phyloP scores from a whole-genome alignment of 2,329 filamentous ascomycete species.

The Cercospora sesami region DNA sequence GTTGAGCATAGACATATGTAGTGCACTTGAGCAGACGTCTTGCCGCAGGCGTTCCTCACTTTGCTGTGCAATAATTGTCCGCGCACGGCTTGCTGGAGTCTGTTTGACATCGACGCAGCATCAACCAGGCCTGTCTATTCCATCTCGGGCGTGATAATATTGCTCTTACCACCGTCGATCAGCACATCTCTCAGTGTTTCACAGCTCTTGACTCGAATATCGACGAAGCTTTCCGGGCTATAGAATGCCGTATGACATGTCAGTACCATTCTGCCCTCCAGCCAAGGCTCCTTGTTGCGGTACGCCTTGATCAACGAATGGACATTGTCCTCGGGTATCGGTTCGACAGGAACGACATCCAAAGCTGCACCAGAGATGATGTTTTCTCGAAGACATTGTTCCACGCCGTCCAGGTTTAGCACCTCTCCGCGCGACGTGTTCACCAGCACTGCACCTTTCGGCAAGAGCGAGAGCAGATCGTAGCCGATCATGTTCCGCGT shows the following conservation, averaged over 20 bases:
- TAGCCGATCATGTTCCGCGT: conserved; percentile 34
- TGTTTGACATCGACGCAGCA: too few relatives aligned
- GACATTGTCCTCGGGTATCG: conserved; percentile 34
- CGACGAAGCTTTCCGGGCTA: conserved; percentile 34
- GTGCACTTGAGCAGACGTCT: too few relatives aligned
- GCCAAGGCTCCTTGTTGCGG: conserved; percentile 43
- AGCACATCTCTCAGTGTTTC: conserved; percentile 34
- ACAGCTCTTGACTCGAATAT: conserved; percentile 34
- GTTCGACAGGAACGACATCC: conserved; percentile 40
- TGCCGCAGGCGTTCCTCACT: too few relatives aligned
- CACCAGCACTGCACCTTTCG: conserved; percentile 34
- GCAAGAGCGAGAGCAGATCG: conserved; percentile 35
- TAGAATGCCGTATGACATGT: conserved; percentile 37
- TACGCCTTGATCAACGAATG: conserved; percentile 37
- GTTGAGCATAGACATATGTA: too few relatives aligned
- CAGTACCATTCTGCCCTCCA: conserved; percentile 44
- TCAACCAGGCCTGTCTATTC: conserved; percentile 16
- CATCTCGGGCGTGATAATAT: conserved; percentile 34
- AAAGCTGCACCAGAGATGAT: conserved; percentile 37
- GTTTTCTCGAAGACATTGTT: conserved; percentile 32
- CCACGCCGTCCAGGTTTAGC: conserved; percentile 36
- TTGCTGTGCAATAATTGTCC: too few relatives aligned
- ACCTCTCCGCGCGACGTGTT: conserved; percentile 39
- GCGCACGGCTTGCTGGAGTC: too few relatives aligned
- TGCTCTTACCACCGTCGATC: conserved; percentile 30